These are phyloP conservation scores for Trametopsis cervina DNA, from an alignment of 768 basidiomycete species.

Conservation along the genomic window DNA sequence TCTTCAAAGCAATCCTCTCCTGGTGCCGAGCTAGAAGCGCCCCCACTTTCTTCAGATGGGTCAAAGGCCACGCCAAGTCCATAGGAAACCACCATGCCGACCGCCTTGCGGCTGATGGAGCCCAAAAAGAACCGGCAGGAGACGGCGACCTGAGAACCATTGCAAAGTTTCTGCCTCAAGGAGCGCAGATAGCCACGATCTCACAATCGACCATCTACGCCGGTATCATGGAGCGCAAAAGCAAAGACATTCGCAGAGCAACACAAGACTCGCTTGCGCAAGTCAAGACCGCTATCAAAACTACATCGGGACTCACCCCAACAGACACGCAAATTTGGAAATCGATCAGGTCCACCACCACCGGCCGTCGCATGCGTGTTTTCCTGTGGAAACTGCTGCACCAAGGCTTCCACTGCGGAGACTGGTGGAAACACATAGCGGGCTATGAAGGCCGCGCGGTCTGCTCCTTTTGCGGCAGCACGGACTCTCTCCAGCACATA, in stretches of 20 bases:
- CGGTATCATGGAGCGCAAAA: background rate
- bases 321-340: background rate
- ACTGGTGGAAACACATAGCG: slow-evolving; percentile 9
- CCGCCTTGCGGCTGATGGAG: background rate
- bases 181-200: background rate
- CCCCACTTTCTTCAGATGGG: background rate
- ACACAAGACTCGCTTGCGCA: background rate
- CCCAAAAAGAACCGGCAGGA: background rate
- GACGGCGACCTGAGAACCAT: background rate
- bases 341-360: background rate
- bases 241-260: background rate
- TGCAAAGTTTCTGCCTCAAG: background rate
- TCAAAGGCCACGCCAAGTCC: background rate
- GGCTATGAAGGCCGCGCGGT: slow-evolving; percentile 3
- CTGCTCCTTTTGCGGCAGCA: slow-evolving; percentile 10
- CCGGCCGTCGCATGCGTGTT: background rate
- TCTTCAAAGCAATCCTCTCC: background rate
- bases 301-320: background rate
- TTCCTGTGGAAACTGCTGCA: slow-evolving; percentile 11
- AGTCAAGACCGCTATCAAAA: background rate
- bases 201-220: background rate
- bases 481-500: slow-evolving; percentile 18
- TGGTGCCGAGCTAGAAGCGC: background rate
- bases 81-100: background rate
- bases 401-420: background rate